Evolutionary conservation across 306 rosid species (phyloP).

Genomic region (Lagenaria siceraria): DNA sequence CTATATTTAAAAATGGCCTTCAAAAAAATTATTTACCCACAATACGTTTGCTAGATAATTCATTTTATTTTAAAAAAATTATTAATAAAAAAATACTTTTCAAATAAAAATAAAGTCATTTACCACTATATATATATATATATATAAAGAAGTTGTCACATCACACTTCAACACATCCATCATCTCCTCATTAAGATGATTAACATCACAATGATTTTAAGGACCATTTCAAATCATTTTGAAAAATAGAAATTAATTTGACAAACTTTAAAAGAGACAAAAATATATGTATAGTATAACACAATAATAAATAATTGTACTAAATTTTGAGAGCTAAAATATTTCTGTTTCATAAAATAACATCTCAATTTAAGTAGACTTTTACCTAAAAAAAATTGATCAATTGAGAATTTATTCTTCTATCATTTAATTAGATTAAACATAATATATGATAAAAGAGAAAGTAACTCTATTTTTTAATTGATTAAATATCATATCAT

Average conservation of each 20-base stretch:
- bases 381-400: background rate
- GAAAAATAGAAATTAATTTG: no score
- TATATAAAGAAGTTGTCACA: background rate
- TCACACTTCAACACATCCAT: background rate
- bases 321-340: no score
- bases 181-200: background rate
- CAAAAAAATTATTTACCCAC: background rate
- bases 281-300: no score
- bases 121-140: no score
- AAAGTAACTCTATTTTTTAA: background rate
- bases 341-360: no score
- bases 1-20: no score
- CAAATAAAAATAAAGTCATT: no score
- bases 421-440: background rate
- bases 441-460: background rate
- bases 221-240: background rate
- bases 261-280: background rate
- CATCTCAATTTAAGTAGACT: background rate
- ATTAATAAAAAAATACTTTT: no score
- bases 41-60: no score
- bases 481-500: background rate
- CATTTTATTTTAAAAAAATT: no score
- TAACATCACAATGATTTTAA: background rate
- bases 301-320: no score
- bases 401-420: background rate